Base-by-base conservation (phyloP, 768 basidiomycete species). In the Termitomyces sp. region DNA sequence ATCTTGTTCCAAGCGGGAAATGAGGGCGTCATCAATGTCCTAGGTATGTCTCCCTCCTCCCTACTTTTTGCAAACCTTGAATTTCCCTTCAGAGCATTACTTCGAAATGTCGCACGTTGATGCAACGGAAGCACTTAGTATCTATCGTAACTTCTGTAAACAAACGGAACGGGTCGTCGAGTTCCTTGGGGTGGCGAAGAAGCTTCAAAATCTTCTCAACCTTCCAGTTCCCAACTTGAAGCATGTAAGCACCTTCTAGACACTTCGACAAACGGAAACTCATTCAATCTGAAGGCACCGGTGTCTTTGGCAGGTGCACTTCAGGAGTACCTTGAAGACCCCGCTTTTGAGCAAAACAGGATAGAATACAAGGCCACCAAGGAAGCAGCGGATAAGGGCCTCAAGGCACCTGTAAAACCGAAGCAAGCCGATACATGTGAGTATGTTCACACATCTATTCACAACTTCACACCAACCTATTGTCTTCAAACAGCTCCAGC, bases 71-170 rank as follows among this genome's bases (percentile, higher is more conserved):
- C 46, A 72, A 68, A 60, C 66, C 74, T 65, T 42, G n/a, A 71
- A 55, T 27, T 14, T 26, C 47, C 4, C 10, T 52, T 26, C 60
- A 87, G 97, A 98, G 68, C 90, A 96, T 73, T 99, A 97, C 73
- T 98, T 98, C 67, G 95, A 97, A 70, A 98, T 98, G 97, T 93
- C 94, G 0, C 89, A 91, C 61, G 72, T 87, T n/a, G 96, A 98
- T 68, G 97, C 96, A 0, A 75, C 82, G 37, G 86, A 90, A 33
- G 91, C 96, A 2, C 82, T 98, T 26, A 72, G 75, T 18, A 87
- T 98, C 60, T 99, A 99, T 76, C 91, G 93, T 55, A 85, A 89
- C 59, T 99, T 99, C 73, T 98, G 95, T 74, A 86, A 83, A 50
- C 93, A 98, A 71, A 94, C 96, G 0, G 94, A 98, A 66, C 79